phyloP scores from a whole-genome alignment of 768 basidiomycete species.

The Mycena pura region DNA sequence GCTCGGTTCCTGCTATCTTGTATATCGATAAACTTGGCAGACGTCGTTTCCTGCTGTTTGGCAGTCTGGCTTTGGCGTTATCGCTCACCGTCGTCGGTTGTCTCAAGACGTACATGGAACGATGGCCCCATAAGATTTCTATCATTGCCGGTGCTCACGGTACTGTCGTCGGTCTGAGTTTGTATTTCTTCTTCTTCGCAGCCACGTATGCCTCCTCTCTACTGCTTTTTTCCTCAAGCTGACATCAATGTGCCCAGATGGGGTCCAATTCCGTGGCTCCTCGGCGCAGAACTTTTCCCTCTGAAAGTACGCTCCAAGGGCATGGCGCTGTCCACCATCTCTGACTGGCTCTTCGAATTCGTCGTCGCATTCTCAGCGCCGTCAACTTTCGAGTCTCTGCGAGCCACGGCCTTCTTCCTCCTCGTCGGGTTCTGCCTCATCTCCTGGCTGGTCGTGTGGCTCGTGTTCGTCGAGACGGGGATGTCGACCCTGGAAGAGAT shows the following conservation, averaged over 20 bases:
- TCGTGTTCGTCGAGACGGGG: constrained; percentile 58
- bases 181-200: constrained; percentile 67
- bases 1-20: constrained; percentile 59
- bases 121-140: constrained; percentile 40
- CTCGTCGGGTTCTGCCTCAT: constrained; percentile 53
- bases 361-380: constrained; percentile 60
- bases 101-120: constrained; percentile 53
- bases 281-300: constrained; percentile 59
- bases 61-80: constrained; percentile 48
- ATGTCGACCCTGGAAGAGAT: constrained; percentile 56
- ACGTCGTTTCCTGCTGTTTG: constrained; percentile 54
- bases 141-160: constrained; percentile 37
- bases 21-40: constrained; percentile 61
- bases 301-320: constrained; percentile 70
- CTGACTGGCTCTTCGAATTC: constrained; percentile 78
- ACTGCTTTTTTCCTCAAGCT: not conserved
- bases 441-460: constrained; percentile 52
- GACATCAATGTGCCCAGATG: constrained; percentile 38
- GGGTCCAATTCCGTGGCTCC: constrained; percentile 62
- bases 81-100: constrained; percentile 59
- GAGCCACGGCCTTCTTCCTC: constrained; percentile 59
- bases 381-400: constrained; percentile 50
- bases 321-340: constrained; percentile 66
- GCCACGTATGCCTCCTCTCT: constrained; percentile 44
- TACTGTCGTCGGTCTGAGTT: constrained; percentile 49